These are phyloP conservation scores for Aristolochia fimbriata DNA, from an alignment of 164 flowering plant genomes.

Conservation along the genomic window DNA sequence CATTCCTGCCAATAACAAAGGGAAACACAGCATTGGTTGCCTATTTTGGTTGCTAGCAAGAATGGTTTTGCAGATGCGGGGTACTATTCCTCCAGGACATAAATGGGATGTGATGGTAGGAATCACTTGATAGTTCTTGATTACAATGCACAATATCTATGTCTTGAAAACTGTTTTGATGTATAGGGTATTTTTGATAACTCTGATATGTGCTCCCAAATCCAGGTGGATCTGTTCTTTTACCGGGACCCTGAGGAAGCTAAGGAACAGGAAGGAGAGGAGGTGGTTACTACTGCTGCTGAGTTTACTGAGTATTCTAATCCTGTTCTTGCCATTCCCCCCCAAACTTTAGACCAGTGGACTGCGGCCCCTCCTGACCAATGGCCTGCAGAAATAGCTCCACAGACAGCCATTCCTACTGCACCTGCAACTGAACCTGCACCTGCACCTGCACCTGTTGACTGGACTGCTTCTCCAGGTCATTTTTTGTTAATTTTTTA, in stretches of 20 bases:
- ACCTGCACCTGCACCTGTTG: neutral
- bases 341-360: constrained; percentile 29
- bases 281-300: constrained; percentile 25
- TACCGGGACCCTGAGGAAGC: constrained; percentile 83
- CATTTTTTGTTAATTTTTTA: neutral
- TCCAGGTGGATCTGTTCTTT: constrained; percentile 81
- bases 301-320: constrained; percentile 32
- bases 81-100: constrained; percentile 55
- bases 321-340: constrained; percentile 10
- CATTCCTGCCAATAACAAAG: constrained; percentile 89
- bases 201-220: neutral
- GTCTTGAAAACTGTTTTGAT: neutral
- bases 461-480: constrained; percentile 28
- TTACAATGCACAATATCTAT: neutral
- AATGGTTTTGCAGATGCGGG: constrained; percentile 88
- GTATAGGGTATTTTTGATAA: neutral
- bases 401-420: constrained; percentile 17
- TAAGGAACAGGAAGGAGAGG: constrained; percentile 55
- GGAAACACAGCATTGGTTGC: constrained; percentile 81
- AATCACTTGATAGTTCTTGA: neutral
- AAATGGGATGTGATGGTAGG: constrained; percentile 71
- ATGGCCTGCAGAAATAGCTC: constrained; percentile 26
- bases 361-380: constrained; percentile 26
- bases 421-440: neutral
- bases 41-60: constrained; percentile 83